phyloP scores from a whole-genome alignment of 2,329 filamentous ascomycete genomes.

The Cladophialophora bantiana region DNA sequence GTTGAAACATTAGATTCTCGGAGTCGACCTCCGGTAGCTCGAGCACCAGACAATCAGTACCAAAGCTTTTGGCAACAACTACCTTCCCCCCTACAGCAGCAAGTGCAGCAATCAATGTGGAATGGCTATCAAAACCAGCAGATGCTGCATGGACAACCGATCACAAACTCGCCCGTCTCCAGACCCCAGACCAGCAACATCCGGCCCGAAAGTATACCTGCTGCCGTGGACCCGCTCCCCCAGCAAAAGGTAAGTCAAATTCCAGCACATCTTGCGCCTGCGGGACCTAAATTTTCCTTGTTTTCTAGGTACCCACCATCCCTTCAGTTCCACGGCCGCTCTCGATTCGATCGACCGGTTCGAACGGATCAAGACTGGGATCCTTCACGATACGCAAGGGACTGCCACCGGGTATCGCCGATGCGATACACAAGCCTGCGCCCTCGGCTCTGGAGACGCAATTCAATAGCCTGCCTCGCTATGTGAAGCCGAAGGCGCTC shows the following conservation, averaged over 20 bases:
- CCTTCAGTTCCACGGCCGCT: conserved; percentile 25
- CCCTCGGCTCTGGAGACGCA: conserved; percentile 16
- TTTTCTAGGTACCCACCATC: conserved; percentile 17
- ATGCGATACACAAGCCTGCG: conserved; percentile 31
- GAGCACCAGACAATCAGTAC: conserved; percentile 11
- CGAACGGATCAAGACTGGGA: conserved; percentile 26
- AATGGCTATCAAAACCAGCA: conserved; percentile 15
- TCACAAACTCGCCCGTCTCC: conserved; percentile 4
- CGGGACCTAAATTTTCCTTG: not conserved
- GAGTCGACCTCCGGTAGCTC: conserved; percentile 21
- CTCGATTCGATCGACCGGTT: conserved; percentile 33
- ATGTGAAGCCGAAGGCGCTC: conserved; percentile 25
- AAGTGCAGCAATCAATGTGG: conserved; percentile 17
- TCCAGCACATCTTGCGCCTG: not conserved
- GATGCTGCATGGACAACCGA: not conserved
- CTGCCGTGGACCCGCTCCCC: not conserved
- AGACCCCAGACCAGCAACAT: conserved; percentile 12
- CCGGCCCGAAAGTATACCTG: not conserved
- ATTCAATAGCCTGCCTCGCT: conserved; percentile 28
- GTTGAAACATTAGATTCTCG: conserved; percentile 22
- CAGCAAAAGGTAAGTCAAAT: conserved; percentile 17
- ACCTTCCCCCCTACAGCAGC: conserved; percentile 5
- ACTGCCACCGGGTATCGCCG: conserved; percentile 31
- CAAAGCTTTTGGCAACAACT: conserved; percentile 6
- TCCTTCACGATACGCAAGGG: conserved; percentile 29